Base-by-base conservation (phyloP, 495 filamentous ascomycete genomes). In the Diplogelasinospora grovesii region DNA sequence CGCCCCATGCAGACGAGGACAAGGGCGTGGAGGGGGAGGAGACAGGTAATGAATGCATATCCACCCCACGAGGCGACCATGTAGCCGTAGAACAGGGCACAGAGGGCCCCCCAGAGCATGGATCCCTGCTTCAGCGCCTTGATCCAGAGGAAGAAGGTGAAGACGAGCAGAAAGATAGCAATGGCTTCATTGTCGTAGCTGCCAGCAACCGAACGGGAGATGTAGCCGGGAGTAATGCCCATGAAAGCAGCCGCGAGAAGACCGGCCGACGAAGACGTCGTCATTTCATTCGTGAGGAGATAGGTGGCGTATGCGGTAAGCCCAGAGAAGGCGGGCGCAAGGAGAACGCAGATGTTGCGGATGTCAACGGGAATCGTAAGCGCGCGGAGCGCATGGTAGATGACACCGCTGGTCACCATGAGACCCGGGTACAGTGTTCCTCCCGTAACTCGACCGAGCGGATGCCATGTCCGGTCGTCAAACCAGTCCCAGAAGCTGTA, bases 401-500 rank as follows among this genome's bases (percentile, higher is more conserved):
- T 97, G 50, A 76, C 79, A 48, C 93, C 93, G 68, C 89, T 96
- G 53, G 93, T 99, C 54, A 97, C 93, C 93, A 99, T 99, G 48
- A 99, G 77, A 53, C 93, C 93, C 14, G 93, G 93, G 61, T 99
- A 99, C 41, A 99, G 79, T 16, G 93, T 99, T 54, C 93, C 93
- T 65, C 93, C 93, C 43, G 93, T 99, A 53, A 99, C 93, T 69
- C 93, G 86, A 44, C 93, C 93, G 43, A 99, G 83, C 45, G 93
- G 93, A 68, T 99, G 92, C 93, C 93, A 99, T 78, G 93, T 98
- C 71, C 92, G 82, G 73, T 99, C 93, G 69, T 99, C 93, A 59
- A 99, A 99, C 93, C 93, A 99, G 66, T 99, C 90, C 93, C 93
- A 99, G 60, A 99, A 99, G 61, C 83, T 86, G 63, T 95, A 93